Evolutionary conservation across 352 stramenopile genomes (phyloP), one percentile per base, ranked within the genome.

Genomic region (Pythium vanterpoolii): DNA sequence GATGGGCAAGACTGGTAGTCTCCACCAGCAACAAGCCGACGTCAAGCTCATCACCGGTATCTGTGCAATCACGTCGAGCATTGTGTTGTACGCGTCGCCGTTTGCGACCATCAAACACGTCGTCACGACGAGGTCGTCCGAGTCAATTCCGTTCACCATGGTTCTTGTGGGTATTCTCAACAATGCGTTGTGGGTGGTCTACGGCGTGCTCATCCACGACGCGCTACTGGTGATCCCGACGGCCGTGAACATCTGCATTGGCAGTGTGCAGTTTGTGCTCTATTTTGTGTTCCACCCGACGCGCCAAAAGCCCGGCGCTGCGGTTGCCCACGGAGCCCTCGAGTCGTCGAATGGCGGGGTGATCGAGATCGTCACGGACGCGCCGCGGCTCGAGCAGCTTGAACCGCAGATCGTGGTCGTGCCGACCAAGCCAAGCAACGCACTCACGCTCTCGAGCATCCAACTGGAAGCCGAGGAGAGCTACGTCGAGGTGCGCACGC

Each of bases 171-270:
- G 78, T 2, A 47, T 74, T n/a, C 55, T 78, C 51, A 93, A 90
- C 77, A 93, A 90, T 62, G 52, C 70, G 14, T 60, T 90, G n/a
- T 93, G 83, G 83, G 66, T 88, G 42, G 62, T 85, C 50, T 93
- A 90, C 69, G 77, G 75, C 28, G 45, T 66, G 33, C 61, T 89
- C 30, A 61, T 86, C 26, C 39, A 69, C 46, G 76, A 90, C 33
- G 43, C 74, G n/a, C 61, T 90, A 42, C 49, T 93, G n/a, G 56
- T 90, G 26, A 55, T 83, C 33, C 83, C 80, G 5, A 72, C 69
- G 5, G 59, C 56, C 30, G 59, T 92, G 56, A 87, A 77, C 54
- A 56, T 74, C 23, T 63, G 65, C 23, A 64, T 89, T 23, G 77
- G 80, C 8, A 34, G 69, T 38, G 60, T 85, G 36, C 80, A 90